These are phyloP conservation scores for Xanthoconium purpureum DNA, from an alignment of 768 basidiomycete genomes.

Conservation along the genomic window DNA sequence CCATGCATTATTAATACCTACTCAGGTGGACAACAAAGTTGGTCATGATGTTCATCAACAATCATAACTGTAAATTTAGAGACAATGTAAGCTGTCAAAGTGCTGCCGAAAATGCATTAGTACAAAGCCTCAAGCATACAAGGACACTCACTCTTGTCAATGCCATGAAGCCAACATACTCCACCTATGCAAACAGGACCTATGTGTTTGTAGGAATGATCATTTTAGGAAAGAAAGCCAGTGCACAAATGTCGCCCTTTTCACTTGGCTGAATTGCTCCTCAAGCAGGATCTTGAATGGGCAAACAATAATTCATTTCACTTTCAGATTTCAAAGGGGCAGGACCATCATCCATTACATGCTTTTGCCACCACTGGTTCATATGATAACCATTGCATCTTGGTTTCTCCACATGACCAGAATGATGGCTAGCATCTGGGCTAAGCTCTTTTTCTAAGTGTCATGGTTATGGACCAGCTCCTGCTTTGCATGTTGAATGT, in stretches of 20 bases:
- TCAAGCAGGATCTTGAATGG: constrained; percentile 6
- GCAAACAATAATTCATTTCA: constrained; percentile 5
- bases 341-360: constrained; percentile 10
- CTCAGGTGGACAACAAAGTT: background rate
- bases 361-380: constrained; percentile 1
- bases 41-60: constrained; percentile 8
- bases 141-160: background rate
- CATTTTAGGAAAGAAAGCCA: background rate
- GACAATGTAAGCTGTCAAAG: background rate
- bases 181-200: constrained; percentile 8
- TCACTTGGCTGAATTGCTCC: background rate
- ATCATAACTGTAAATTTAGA: background rate
- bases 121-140: background rate
- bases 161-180: background rate
- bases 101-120: background rate
- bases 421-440: background rate
- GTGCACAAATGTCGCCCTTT: background rate
- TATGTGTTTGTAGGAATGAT: background rate
- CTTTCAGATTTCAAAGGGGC: background rate
- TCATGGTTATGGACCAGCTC: background rate
- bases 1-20: background rate
- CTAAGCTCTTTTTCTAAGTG: background rate
- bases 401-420: background rate
- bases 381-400: constrained; percentile 1
- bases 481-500: background rate